Evolutionary conservation across 2,329 filamentous ascomycete species (phyloP).

Genomic region (Mycogone perniciosa): DNA sequence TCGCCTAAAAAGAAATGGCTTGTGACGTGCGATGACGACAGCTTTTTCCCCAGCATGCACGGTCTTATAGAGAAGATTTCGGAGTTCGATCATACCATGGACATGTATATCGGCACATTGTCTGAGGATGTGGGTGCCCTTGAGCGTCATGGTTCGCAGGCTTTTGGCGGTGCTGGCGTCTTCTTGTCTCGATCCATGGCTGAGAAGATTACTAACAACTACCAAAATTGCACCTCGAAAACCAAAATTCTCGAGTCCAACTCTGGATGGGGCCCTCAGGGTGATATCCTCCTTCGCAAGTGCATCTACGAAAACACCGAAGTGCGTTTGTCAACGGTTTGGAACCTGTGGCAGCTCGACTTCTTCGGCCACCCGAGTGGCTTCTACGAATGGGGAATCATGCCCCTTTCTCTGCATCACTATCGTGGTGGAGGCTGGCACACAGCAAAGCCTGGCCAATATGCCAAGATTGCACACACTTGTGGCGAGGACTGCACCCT

Average conservation of each 20-base stretch:
- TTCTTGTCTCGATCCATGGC: conserved; percentile 51
- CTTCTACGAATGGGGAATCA: conserved; percentile 57
- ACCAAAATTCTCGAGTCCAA: conserved; percentile 49
- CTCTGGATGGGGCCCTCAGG: conserved; percentile 53
- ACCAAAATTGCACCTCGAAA: conserved; percentile 39
- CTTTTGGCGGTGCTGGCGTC: conserved; percentile 57
- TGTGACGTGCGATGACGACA: conserved; percentile 59
- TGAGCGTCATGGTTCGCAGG: conserved; percentile 55
- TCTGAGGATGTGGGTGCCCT: conserved; percentile 57
- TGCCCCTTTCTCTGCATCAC: conserved; percentile 57
- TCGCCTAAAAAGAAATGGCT: conserved; percentile 50
- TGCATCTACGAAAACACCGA: conserved; percentile 59
- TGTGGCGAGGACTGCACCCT: conserved; percentile 57
- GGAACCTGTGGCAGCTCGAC: conserved; percentile 56
- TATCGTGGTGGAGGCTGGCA: conserved; percentile 57
- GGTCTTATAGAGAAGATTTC: conserved; percentile 44
- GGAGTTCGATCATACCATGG: conserved; percentile 44
- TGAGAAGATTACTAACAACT: conserved; percentile 38
- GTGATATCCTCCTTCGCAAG: conserved; percentile 55
- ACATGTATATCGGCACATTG: conserved; percentile 55
- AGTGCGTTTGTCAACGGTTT: conserved; percentile 49
- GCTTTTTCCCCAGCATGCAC: conserved; percentile 56
- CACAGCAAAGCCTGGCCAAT: conserved; percentile 46
- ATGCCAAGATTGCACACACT: conserved; percentile 50
- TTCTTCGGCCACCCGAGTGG: conserved; percentile 54